A percentile compares a stretch with the other conserved stretches of the same genome.
Conservation (phyloP, 768 basidiomycete species). For the Ramaria sp. region DNA sequence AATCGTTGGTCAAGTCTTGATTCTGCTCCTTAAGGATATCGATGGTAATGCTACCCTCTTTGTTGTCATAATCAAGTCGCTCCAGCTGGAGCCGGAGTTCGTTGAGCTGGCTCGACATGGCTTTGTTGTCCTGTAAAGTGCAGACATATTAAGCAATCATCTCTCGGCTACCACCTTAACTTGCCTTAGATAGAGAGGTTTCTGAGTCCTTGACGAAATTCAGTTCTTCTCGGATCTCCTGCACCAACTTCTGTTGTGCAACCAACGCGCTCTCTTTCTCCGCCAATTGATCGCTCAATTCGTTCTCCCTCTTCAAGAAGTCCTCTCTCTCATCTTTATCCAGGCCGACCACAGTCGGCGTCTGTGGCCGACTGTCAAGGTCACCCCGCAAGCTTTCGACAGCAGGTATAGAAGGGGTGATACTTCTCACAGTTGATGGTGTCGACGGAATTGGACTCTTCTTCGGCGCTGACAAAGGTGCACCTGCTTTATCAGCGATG, state of each 20-base stretch:
- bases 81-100: conserved; percentile 89
- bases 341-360: conserved; percentile 77
- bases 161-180: conserved; percentile 2
- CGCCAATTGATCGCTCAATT: conserved; percentile 84
- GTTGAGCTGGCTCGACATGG: conserved; percentile 86
- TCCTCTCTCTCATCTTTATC: conserved; percentile 98
- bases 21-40: conserved; percentile 96
- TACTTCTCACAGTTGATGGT: conserved; percentile 55
- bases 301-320: conserved; percentile 92
- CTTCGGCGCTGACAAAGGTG: conserved; percentile 26
- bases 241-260: conserved; percentile 76
- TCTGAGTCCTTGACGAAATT: conserved; percentile 89
- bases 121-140: conserved; percentile 71
- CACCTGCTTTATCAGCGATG: conserved; percentile 47
- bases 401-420: conserved; percentile 66
- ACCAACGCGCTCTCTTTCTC: conserved; percentile 80
- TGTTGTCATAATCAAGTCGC: conserved; percentile 89
- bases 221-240: conserved; percentile 84
- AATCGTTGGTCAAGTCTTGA: conserved; percentile 70
- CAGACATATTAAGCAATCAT: background rate
- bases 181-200: conserved; percentile 60
- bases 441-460: conserved; percentile 48
- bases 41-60: conserved; percentile 84
- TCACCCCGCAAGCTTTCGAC: conserved; percentile 65
- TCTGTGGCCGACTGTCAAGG: conserved; percentile 78